Base-by-base conservation (phyloP, 2,329 filamentous ascomycete genomes). In the Decorospora gaudefroyi region DNA sequence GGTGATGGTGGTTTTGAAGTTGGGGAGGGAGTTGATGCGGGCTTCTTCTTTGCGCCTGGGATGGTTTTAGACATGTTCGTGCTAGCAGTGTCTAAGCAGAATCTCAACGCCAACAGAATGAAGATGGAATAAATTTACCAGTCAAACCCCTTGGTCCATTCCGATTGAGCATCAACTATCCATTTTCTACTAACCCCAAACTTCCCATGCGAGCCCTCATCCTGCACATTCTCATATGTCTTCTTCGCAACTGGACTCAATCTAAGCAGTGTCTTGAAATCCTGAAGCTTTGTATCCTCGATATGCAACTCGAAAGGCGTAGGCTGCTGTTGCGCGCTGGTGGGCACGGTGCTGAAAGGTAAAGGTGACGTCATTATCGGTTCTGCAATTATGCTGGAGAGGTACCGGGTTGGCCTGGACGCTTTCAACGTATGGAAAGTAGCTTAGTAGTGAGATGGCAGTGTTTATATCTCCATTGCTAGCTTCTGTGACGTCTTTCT, bases 11-110 rank as follows among this genome's bases (percentile, higher is more conserved):
- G 69, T 63, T 2, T 64, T 76, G 65, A 74, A 81, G 47, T 81
- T 77, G 2, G 77, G 77, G 30, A 77, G 76, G 9, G 64, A 70
- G 55, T 81, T 81, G 53, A 79, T 74, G 11, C 59, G 54, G 12
- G 62, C 59, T 56, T 73, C 75, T 46, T 69, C 59, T 61, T 57
- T 62, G 51, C 67, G 68, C 74, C 64, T 65, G 8, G 4, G 13
- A 11, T 9, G 6, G 46, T 21, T 18, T 42, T 8, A 44, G 36
- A 6, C 7, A n/a, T n/a, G n/a, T n/a, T n/a, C n/a, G n/a, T n/a
- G n/a, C n/a, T n/a, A n/a, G n/a, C n/a, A n/a, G n/a, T n/a, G n/a
- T n/a, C n/a, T n/a, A n/a, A n/a, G n/a, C n/a, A n/a, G n/a, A n/a
- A n/a, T n/a, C n/a, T n/a, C n/a, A n/a, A n/a, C n/a, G n/a, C n/a